Evolutionary conservation across 2,329 filamentous ascomycete species (phyloP).

Genomic region (Penicillium sp.): DNA sequence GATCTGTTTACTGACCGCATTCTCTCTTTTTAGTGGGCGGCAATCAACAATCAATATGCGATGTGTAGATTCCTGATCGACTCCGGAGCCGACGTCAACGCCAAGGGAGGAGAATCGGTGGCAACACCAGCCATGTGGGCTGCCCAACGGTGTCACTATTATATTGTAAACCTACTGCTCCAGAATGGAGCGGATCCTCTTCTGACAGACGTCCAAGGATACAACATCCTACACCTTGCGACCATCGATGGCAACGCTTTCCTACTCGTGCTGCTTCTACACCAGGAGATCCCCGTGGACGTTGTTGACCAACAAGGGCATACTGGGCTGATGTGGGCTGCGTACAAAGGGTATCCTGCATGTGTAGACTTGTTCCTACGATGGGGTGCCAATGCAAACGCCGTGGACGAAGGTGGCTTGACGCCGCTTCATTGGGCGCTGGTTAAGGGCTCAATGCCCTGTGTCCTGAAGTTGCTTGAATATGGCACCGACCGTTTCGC

Average conservation of each 20-base stretch:
- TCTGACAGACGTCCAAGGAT: constrained; percentile 85
- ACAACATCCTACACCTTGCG: constrained; percentile 93
- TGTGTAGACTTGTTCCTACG: constrained; percentile 86
- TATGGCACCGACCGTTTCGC: constrained; percentile 91
- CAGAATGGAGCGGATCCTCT: constrained; percentile 86
- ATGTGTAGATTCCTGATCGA: constrained; percentile 93
- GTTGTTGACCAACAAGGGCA: constrained; percentile 82
- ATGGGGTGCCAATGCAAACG: constrained; percentile 91
- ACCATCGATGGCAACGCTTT: constrained; percentile 95
- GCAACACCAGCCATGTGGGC: constrained; percentile 96
- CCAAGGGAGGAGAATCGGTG: constrained; percentile 87
- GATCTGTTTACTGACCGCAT: constrained; percentile 11
- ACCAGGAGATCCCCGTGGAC: constrained; percentile 92
- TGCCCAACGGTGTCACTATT: constrained; percentile 91
- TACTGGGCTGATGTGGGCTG: constrained; percentile 95
- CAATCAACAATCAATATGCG: constrained; percentile 96
- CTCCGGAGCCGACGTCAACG: constrained; percentile 79
- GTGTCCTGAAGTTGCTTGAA: constrained; percentile 87
- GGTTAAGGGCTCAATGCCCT: constrained; percentile 81
- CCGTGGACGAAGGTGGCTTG: constrained; percentile 82
- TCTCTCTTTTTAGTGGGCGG: constrained; percentile 65
- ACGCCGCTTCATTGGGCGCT: constrained; percentile 93
- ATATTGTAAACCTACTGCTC: constrained; percentile 85
- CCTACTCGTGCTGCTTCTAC: constrained; percentile 76
- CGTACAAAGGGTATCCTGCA: constrained; percentile 89